phyloP scores from a whole-genome alignment of 78 protist genomes.

The Creolimax fragrantissima region DNA sequence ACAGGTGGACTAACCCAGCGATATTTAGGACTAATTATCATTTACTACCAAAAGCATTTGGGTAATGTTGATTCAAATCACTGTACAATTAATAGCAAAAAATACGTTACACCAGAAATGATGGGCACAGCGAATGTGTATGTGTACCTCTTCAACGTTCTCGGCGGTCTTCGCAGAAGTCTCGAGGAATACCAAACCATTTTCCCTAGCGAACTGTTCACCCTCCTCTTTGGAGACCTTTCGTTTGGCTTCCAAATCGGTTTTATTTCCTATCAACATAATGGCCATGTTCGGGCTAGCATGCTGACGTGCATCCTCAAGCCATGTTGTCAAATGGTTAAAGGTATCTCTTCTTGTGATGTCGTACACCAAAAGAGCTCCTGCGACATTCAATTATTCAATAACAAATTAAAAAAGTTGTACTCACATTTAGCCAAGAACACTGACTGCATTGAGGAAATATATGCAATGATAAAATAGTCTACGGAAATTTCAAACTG shows the following conservation, averaged over 20 bases:
- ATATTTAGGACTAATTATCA: no score
- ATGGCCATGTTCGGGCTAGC: conserved; percentile 75
- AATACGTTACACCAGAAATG: background rate
- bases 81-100: background rate
- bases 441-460: no score
- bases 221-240: conserved; percentile 91
- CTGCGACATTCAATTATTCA: background rate
- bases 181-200: conserved; percentile 87
- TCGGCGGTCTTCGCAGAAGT: conserved; percentile 94
- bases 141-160: conserved; percentile 87
- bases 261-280: conserved; percentile 92
- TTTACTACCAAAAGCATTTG: no score
- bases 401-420: background rate
- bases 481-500: background rate
- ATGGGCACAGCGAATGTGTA: no score
- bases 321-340: conserved; percentile 83
- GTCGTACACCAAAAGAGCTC: conserved; percentile 47
- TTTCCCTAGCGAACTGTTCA: conserved; percentile 76
- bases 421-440: background rate
- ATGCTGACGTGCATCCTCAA: conserved; percentile 72
- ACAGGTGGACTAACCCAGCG: no score
- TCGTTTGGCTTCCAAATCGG: conserved; percentile 75
- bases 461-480: no score
- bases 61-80: no score
- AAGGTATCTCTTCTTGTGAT: conserved; percentile 86